phyloP scores from a whole-genome alignment of 2,329 filamentous ascomycete genomes.

The Tolypocladium tropicale region DNA sequence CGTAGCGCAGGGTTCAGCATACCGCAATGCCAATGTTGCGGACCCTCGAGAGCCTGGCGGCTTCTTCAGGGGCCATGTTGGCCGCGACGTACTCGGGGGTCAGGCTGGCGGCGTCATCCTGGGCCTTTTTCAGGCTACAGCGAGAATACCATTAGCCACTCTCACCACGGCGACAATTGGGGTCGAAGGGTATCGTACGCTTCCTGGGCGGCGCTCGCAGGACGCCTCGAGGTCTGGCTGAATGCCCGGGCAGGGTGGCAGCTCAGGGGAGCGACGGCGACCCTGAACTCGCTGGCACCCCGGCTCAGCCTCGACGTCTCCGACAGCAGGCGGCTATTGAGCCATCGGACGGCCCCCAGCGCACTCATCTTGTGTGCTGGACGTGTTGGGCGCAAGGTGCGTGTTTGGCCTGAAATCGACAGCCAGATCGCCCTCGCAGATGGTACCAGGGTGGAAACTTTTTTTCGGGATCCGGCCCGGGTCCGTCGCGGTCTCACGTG shows the following conservation, averaged over 20 bases:
- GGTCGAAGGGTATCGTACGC: constrained; percentile 20
- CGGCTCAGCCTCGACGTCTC: constrained; percentile 17
- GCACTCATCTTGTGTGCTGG: constrained; percentile 25
- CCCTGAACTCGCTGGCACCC: constrained; percentile 16
- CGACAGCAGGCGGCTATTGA: constrained; percentile 26
- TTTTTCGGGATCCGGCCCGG: background rate
- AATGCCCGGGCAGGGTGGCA: constrained; percentile 19
- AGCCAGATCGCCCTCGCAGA: background rate
- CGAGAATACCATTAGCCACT: constrained; percentile 5
- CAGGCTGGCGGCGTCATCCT: constrained; percentile 40
- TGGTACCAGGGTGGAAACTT: background rate
- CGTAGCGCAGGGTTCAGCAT: constrained; percentile 16
- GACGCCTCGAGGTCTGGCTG: constrained; percentile 18
- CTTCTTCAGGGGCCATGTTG: constrained; percentile 73
- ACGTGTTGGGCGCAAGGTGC: background rate
- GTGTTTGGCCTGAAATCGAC: background rate
- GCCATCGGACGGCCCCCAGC: constrained; percentile 28
- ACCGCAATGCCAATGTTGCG: constrained; percentile 97
- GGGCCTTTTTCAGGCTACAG: constrained; percentile 37
- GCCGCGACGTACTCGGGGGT: constrained; percentile 56
- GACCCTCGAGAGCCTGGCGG: constrained; percentile 65
- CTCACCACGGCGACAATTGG: background rate
- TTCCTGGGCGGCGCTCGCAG: constrained; percentile 28
- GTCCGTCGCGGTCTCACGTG: background rate
- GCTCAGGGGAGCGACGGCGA: constrained; percentile 10